phyloP scores from a whole-genome alignment of 495 filamentous ascomycete species.

The Bombardia bombarda region DNA sequence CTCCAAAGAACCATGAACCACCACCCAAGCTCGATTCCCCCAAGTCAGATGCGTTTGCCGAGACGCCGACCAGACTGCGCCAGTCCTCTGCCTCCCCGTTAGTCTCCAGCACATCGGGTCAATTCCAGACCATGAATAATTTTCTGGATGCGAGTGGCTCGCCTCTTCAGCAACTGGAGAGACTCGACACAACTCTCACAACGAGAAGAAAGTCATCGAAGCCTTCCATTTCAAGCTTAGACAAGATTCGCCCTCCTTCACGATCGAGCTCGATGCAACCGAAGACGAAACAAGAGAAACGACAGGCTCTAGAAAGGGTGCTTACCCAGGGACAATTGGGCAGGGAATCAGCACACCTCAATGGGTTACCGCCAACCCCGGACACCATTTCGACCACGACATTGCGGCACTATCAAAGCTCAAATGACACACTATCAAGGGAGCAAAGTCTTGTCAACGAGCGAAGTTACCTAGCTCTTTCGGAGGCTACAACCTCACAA shows the following conservation, averaged over 20 bases:
- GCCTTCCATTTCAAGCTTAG: slow-evolving; percentile 13
- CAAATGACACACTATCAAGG: slow-evolving; percentile 26
- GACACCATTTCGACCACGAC: slow-evolving; percentile 47
- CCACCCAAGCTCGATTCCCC: slow-evolving; percentile 16
- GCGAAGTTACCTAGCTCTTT: slow-evolving; percentile 12
- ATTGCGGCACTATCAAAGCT: slow-evolving; percentile 30
- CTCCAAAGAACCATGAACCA: too few species aligned
- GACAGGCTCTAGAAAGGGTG: slow-evolving; percentile 32
- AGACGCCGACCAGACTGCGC: slow-evolving; percentile 10
- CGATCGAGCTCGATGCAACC: slow-evolving; percentile 12
- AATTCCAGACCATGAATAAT: slow-evolving; percentile 34
- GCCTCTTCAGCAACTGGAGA: slow-evolving; percentile 35
- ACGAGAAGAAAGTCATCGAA: slow-evolving; percentile 15
- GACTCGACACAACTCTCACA: slow-evolving; percentile 17
- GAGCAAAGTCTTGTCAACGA: slow-evolving; percentile 14
- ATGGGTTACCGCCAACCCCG: slow-evolving; percentile 43
- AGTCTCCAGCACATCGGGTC: slow-evolving; percentile 12
- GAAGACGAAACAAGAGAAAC: slow-evolving; percentile 32
- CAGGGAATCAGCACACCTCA: slow-evolving; percentile 17
- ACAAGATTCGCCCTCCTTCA: slow-evolving; percentile 15
- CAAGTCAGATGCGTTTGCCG: slow-evolving; percentile 1
- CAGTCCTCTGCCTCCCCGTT: slow-evolving; percentile 11
- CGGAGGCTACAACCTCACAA: slow-evolving; percentile 17
- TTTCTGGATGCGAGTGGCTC: slow-evolving; percentile 27
- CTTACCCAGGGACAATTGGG: slow-evolving; percentile 26